Percentiles rank a stretch among this genome's conserved stretches.
These are phyloP conservation scores for Hysterangium stoloniferum DNA, from an alignment of 768 basidiomycete species.

Conservation along the genomic window DNA sequence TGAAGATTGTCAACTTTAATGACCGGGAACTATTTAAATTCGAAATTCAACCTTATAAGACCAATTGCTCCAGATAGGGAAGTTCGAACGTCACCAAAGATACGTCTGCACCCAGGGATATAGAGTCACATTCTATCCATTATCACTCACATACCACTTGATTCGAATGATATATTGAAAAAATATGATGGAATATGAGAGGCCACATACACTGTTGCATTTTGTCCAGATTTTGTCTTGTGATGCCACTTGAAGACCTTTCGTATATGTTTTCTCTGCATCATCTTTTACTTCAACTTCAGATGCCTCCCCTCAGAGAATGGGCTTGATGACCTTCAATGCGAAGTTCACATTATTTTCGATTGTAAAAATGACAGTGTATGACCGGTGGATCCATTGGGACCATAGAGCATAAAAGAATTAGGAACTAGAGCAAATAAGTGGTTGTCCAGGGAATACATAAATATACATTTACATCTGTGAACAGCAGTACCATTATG, in stretches of 20 bases:
- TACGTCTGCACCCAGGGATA: background rate
- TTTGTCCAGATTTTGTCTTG: background rate
- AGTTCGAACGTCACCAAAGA: background rate
- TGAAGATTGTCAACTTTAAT: too few species aligned
- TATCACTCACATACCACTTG: background rate
- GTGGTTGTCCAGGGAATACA: background rate
- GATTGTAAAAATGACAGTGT: slow-evolving; percentile 18
- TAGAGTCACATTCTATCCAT: background rate
- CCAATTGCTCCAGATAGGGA: background rate
- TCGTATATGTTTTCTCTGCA: slow-evolving; percentile 9
- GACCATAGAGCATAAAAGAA: slow-evolving; percentile 16
- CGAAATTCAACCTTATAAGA: too few species aligned
- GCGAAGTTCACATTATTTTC: slow-evolving; percentile 7
- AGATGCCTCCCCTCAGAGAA: slow-evolving; percentile 3
- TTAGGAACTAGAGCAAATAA: slow-evolving; percentile 6
- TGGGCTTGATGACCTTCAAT: slow-evolving; percentile 13
- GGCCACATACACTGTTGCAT: background rate
- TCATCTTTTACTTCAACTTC: slow-evolving; percentile 16
- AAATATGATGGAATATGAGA: background rate
- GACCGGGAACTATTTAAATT: too few species aligned
- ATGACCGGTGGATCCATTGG: slow-evolving; percentile 18
- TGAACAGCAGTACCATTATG: slow-evolving; percentile 7
- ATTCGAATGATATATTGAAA: background rate
- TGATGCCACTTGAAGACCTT: background rate
- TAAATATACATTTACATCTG: background rate